phyloP scores from a whole-genome alignment of 495 filamentous ascomycete species.

The Tuber microsphaerosporum region DNA sequence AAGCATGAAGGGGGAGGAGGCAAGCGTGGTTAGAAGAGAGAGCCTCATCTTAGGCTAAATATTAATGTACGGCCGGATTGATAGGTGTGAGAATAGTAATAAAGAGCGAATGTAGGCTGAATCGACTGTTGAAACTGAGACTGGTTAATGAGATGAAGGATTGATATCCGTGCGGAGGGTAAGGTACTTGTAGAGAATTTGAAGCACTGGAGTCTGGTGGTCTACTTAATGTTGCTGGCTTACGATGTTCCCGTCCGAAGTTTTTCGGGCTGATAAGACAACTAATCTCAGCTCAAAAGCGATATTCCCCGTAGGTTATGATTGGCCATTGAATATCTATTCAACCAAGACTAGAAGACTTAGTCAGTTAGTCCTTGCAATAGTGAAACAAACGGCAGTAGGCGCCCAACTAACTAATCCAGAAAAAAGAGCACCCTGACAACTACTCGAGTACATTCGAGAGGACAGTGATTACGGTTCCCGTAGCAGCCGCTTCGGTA shows the following conservation, averaged over 20 bases:
- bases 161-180: not conserved
- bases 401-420: not conserved
- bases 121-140: not conserved
- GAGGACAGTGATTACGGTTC: not conserved
- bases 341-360: not conserved
- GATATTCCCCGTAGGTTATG: not conserved
- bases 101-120: not conserved
- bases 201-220: not conserved
- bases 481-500: not conserved
- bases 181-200: not conserved
- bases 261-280: not conserved
- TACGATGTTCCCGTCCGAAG: not conserved
- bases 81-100: not conserved
- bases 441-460: not conserved
- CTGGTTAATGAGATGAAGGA: not conserved
- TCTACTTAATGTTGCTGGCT: not conserved
- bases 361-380: not conserved
- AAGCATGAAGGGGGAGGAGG: slow-evolving; percentile 12
- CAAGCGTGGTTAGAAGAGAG: slow-evolving; percentile 14
- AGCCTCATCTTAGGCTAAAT: slow-evolving; percentile 17
- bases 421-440: too few species aligned
- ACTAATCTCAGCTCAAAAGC: not conserved
- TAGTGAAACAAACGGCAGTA: not conserved
- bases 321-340: not conserved
- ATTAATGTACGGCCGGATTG: not conserved